phyloP scores from a whole-genome alignment of 345 rosid genomes.

The Hypericum androsaemum region DNA sequence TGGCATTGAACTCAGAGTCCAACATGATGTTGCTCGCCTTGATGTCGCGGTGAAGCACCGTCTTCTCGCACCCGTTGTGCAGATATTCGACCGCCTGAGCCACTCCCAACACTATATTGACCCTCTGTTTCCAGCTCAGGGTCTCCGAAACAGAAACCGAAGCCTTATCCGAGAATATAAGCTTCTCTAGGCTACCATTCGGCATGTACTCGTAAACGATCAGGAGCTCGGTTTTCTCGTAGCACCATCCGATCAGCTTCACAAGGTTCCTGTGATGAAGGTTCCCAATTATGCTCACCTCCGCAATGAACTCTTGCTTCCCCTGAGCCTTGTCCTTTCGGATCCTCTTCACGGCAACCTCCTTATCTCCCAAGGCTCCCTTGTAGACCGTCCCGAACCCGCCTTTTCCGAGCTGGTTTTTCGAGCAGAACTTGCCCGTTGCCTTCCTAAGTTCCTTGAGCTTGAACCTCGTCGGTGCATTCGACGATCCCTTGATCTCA shows the following conservation, averaged over 20 bases:
- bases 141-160: slow-evolving; percentile 19
- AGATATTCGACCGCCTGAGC: slow-evolving; percentile 67
- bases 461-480: slow-evolving; percentile 47
- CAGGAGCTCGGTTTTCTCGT: slow-evolving; percentile 43
- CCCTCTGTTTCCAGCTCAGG: slow-evolving; percentile 47
- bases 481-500: slow-evolving; percentile 31
- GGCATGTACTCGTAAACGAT: slow-evolving; percentile 68
- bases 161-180: slow-evolving; percentile 21
- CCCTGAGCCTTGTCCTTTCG: slow-evolving; percentile 60
- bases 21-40: slow-evolving; percentile 76
- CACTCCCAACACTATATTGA: slow-evolving; percentile 35
- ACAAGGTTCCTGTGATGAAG: slow-evolving; percentile 62
- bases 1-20: slow-evolving; percentile 46
- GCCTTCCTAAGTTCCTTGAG: slow-evolving; percentile 45
- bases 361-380: slow-evolving; percentile 37
- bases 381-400: slow-evolving; percentile 74
- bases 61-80: slow-evolving; percentile 51
- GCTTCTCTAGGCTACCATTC: slow-evolving; percentile 58
- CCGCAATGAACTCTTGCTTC: slow-evolving; percentile 67
- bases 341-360: slow-evolving; percentile 61
- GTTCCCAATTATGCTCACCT: slow-evolving; percentile 66
- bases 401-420: slow-evolving; percentile 61
- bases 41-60: slow-evolving; percentile 62
- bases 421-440: slow-evolving; percentile 38
- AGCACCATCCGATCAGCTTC: slow-evolving; percentile 73